Base-by-base conservation (phyloP, 2,329 filamentous ascomycete species). In the Colletotrichum lentis region DNA sequence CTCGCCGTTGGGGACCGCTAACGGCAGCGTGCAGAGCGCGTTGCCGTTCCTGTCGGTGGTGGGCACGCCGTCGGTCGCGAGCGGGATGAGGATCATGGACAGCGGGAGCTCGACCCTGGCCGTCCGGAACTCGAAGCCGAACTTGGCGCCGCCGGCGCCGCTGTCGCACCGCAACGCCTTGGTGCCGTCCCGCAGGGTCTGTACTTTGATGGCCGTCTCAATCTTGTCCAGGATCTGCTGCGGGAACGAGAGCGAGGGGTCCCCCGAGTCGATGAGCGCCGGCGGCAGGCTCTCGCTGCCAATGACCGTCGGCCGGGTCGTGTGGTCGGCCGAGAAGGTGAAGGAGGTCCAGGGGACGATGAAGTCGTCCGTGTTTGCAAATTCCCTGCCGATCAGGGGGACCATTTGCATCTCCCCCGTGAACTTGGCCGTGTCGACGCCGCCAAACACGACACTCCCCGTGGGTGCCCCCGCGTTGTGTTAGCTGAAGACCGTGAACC, bases 51-150 rank as follows among this genome's bases (percentile, higher is more conserved):
- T 39, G 16, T 61, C 46, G 35, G 56, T 46, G 4, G 24, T 20
- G 8, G 24, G 16, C 11, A 27, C 49, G 3, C 27, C 24, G 16
- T 52, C 31, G 8, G 18, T 52, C 49, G 31, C n/a, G 16, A 59
- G 27, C 1, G 56, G 56, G 27, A 49, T 59, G 56, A 59, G 24
- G 27, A 59, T 44, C 56, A 59, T 59, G 12, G 43, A 31, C 8
- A 49, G 24, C 31, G 56, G 56, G 14, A 59, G 14, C 24, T 59
- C 56, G 41, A 59, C 46, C 27, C 20, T 46, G 16, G 56, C 56
- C 10, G 56, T 22, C 7, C 31, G 39, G 44, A 59, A 59, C 16
- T 47, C 56, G 14, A 49, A 59, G 10, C 18, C 35, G 56, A 59
- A 59, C 22, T 46, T 44, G 14, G 56, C 56, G 8, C 24, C 56